Conservation (phyloP, 306 rosid genomes). For the Pterocarpus santalinus region DNA sequence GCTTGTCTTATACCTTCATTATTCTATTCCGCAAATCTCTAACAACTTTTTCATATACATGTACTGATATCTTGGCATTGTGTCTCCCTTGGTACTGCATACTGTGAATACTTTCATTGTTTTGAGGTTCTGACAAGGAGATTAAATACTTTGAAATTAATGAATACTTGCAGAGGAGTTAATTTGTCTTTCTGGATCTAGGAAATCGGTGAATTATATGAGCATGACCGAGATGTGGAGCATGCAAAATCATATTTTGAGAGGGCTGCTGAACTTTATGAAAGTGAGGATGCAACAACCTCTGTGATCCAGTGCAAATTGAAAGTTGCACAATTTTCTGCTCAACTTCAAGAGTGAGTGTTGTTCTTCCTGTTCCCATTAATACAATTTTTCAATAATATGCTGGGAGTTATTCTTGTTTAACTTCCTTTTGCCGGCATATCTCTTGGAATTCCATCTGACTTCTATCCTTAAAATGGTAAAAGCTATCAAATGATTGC, state of each 20-base stretch:
- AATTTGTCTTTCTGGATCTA: conserved; percentile 45
- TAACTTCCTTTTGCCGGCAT: conserved; percentile 18
- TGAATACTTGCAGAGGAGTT: conserved; percentile 8
- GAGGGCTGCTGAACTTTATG: conserved; percentile 60
- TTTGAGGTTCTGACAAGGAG: conserved; percentile 28
- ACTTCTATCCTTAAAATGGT: conserved; percentile 1
- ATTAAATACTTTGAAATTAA: conserved; percentile 14
- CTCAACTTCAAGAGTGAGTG: conserved; percentile 63
- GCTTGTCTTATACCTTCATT: neutral
- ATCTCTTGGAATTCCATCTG: conserved; percentile 34
- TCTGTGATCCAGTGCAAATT: conserved; percentile 63
- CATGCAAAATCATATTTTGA: conserved; percentile 53
- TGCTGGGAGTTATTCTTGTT: conserved; percentile 29
- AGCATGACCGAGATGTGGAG: conserved; percentile 50
- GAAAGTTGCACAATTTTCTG: conserved; percentile 69
- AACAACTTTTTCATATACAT: conserved; percentile 7
- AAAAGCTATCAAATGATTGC: conserved; percentile 16
- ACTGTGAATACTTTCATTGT: conserved; percentile 11
- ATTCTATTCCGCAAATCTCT: conserved; percentile 7
- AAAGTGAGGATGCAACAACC: conserved; percentile 51
- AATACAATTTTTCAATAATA: neutral
- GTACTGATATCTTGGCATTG: conserved; percentile 8
- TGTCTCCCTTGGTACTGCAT: conserved; percentile 21
- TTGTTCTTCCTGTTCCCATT: conserved; percentile 18
- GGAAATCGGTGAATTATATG: conserved; percentile 65